A percentile compares a stretch with the other conserved stretches of the same genome.
phyloP scores from a whole-genome alignment of 208 protist species.

The Trypanosomatidae sp. region DNA sequence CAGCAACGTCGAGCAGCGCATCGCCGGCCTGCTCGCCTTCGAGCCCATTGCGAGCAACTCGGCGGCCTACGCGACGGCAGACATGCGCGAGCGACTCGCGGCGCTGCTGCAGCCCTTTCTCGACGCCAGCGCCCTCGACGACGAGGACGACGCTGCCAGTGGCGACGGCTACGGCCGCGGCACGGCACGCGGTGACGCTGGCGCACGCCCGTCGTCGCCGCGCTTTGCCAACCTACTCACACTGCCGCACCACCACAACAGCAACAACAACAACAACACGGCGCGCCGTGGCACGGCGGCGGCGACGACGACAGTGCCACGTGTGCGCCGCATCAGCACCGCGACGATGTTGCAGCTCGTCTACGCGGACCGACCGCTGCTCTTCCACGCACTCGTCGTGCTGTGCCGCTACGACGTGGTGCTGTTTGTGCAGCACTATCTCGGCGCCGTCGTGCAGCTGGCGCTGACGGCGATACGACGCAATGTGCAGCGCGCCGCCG shows the following conservation, averaged over 20 bases:
- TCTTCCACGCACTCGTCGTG: slow-evolving; percentile 58
- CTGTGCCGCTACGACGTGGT: slow-evolving; percentile 58
- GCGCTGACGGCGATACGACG: slow-evolving; percentile 38
- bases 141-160: slow-evolving; percentile 14
- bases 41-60: slow-evolving; percentile 75
- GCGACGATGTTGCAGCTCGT: slow-evolving; percentile 5
- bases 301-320: too few relatives aligned
- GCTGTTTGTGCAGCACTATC: slow-evolving; percentile 54
- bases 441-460: slow-evolving; percentile 67
- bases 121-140: slow-evolving; percentile 13
- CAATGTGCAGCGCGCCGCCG: slow-evolving; percentile 26
- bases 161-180: too few relatives aligned
- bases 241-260: too few relatives aligned
- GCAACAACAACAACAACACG: not conserved
- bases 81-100: slow-evolving; percentile 62
- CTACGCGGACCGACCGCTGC: too few relatives aligned
- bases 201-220: too few relatives aligned
- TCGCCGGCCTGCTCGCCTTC: slow-evolving; percentile 73
- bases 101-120: slow-evolving; percentile 65
- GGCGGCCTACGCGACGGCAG: slow-evolving; percentile 12
- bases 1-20: slow-evolving; percentile 34
- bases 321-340: too few relatives aligned
- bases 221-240: too few relatives aligned
- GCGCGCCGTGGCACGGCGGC: not conserved
- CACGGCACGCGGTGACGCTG: too few relatives aligned